Percentiles rank a stretch among this genome's conserved stretches.
phyloP scores from a whole-genome alignment of 129 eudicot genomes.

The Dittrichia graveolens region DNA sequence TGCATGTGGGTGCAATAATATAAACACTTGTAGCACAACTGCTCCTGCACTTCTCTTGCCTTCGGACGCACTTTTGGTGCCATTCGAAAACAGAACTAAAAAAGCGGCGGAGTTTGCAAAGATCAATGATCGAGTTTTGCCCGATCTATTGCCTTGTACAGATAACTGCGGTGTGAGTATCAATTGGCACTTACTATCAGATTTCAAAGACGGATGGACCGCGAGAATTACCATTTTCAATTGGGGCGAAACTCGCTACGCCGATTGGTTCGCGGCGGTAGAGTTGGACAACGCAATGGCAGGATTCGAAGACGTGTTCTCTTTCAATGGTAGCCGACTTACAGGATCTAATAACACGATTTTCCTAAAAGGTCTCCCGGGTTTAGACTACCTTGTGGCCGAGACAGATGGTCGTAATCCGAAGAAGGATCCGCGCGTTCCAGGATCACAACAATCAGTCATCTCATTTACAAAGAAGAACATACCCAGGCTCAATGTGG shows the following conservation, averaged over 20 bases:
- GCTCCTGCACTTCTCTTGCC: conserved; percentile 60
- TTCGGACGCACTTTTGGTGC: conserved; percentile 50
- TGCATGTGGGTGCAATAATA: conserved; percentile 63
- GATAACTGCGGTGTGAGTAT: conserved; percentile 75
- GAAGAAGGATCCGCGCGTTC: conserved; percentile 60
- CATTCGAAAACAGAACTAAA: conserved; percentile 60
- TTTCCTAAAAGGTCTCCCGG: conserved; percentile 57
- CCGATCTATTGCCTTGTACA: conserved; percentile 60
- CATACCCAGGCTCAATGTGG: conserved; percentile 46
- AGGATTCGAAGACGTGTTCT: conserved; percentile 53
- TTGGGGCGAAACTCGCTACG: conserved; percentile 58
- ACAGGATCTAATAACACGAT: conserved; percentile 30
- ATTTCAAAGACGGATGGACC: conserved; percentile 61
- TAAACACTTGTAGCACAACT: conserved; percentile 44
- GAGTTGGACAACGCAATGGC: conserved; percentile 48
- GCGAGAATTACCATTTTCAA: conserved; percentile 76
- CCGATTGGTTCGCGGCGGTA: conserved; percentile 62
- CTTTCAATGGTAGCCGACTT: conserved; percentile 53
- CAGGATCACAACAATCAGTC: conserved; percentile 65
- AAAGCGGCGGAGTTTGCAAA: conserved; percentile 23
- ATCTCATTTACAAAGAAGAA: conserved; percentile 60
- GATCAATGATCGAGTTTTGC: conserved; percentile 29
- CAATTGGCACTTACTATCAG: conserved; percentile 71
- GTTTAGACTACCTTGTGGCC: conserved; percentile 43
- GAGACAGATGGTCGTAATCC: conserved; percentile 54